Conservation (phyloP, 495 filamentous ascomycete genomes). For the Darksidea phi region DNA sequence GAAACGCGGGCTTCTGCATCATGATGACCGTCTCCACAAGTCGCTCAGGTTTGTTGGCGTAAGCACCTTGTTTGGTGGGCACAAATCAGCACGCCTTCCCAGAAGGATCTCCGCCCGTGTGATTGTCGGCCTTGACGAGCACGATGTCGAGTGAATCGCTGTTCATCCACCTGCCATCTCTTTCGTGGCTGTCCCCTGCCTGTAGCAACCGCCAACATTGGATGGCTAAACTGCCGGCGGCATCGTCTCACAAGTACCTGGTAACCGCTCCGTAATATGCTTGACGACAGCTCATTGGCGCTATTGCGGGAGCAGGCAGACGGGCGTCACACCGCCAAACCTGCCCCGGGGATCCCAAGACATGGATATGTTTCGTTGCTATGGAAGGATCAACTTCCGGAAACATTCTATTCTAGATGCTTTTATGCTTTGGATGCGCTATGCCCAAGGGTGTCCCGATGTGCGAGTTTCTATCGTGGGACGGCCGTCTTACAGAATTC, state of each 20-base stretch:
- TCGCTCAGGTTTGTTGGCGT: neutral
- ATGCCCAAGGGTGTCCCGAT: neutral
- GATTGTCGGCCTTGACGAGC: neutral
- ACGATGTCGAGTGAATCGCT: neutral
- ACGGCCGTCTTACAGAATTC: too few species aligned
- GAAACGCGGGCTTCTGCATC: constrained; percentile 29
- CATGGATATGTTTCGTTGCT: constrained; percentile 15
- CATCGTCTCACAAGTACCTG: constrained; percentile 16
- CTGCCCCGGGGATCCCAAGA: constrained; percentile 1
- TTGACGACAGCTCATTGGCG: constrained; percentile 10
- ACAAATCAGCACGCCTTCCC: neutral
- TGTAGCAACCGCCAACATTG: neutral
- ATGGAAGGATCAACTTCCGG: constrained; percentile 29
- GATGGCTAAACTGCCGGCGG: constrained; percentile 17
- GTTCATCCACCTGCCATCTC: too few species aligned
- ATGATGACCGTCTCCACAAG: constrained; percentile 14
- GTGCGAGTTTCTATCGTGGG: too few species aligned
- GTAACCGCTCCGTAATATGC: constrained; percentile 13
- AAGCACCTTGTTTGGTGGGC: constrained; percentile 9
- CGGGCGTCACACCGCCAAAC: constrained; percentile 29
- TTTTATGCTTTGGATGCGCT: constrained; percentile 29
- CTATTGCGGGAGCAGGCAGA: constrained; percentile 7
- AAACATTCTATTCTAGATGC: constrained; percentile 23
- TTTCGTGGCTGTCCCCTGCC: constrained; percentile 3
- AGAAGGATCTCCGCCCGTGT: neutral